These are phyloP conservation scores for Apiospora saccharicola DNA, from an alignment of 2,329 filamentous ascomycete species.

Conservation along the genomic window DNA sequence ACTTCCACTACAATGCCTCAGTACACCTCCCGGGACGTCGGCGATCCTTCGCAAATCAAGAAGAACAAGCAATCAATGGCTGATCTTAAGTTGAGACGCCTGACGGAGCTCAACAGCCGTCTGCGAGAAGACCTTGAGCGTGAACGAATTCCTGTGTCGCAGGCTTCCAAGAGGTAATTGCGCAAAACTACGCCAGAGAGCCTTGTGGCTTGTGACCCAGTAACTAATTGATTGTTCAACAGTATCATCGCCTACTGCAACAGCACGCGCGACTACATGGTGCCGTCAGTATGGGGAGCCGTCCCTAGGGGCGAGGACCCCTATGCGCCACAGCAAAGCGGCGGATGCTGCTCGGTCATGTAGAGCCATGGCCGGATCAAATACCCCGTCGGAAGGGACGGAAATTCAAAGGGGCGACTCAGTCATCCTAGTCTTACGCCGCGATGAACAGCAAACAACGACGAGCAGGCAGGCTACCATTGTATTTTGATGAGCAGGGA, in stretches of 20 bases:
- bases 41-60: constrained; percentile 73
- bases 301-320: constrained; percentile 96
- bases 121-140: constrained; percentile 95
- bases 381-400: constrained; percentile 40
- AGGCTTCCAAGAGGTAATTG: constrained; percentile 84
- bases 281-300: constrained; percentile 93
- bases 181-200: constrained; percentile 25
- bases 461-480: constrained; percentile 17
- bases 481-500: constrained; percentile 23
- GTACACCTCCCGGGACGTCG: constrained; percentile 72
- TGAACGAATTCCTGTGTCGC: constrained; percentile 93
- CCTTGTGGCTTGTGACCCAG: not conserved
- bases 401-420: constrained; percentile 73
- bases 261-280: constrained; percentile 98
- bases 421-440: constrained; percentile 14
- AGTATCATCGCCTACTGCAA: constrained; percentile 99
- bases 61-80: constrained; percentile 99
- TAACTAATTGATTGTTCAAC: constrained; percentile 33
- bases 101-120: constrained; percentile 96
- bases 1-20: constrained; percentile 62
- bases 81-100: constrained; percentile 92
- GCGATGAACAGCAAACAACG: constrained; percentile 19
- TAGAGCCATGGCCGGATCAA: constrained; percentile 51
- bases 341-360: constrained; percentile 96
- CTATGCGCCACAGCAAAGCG: constrained; percentile 94